Conservation (phyloP, 345 rosid species). For the Gossypium rotundifolium region DNA sequence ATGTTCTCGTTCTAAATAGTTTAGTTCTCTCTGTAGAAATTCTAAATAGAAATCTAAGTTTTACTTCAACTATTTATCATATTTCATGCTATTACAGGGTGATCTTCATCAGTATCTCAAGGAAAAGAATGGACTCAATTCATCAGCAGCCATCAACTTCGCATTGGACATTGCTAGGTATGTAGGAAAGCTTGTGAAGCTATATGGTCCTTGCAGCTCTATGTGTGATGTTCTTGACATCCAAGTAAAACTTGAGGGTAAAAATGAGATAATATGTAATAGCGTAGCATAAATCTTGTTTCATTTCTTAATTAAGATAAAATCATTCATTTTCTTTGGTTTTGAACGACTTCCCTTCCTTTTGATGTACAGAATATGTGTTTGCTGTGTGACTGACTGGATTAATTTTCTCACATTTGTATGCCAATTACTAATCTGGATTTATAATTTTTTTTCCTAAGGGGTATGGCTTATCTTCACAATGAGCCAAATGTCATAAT, state of each 20-base stretch:
- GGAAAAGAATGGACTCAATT: slow-evolving; percentile 87
- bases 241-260: not conserved
- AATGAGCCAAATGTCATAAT: slow-evolving; percentile 96
- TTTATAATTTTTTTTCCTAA: slow-evolving; percentile 26
- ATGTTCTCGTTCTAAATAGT: slow-evolving; percentile 14
- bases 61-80: not conserved
- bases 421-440: slow-evolving; percentile 17
- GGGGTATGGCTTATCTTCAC: slow-evolving; percentile 99
- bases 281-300: not conserved
- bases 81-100: slow-evolving; percentile 49
- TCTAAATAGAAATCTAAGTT: not conserved
- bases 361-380: not conserved
- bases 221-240: not conserved
- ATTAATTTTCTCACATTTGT: not conserved
- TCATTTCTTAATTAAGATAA: too few relatives aligned
- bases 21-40: slow-evolving; percentile 5
- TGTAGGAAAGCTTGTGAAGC: not conserved
- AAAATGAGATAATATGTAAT: not conserved
- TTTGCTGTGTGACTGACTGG: not conserved
- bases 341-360: not conserved
- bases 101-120: slow-evolving; percentile 95
- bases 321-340: not conserved
- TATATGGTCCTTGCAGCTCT: not conserved
- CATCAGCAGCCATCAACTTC: slow-evolving; percentile 81
- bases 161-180: slow-evolving; percentile 95